Conservation (phyloP, 2,329 filamentous ascomycete species). For the Nakataea oryzae region DNA sequence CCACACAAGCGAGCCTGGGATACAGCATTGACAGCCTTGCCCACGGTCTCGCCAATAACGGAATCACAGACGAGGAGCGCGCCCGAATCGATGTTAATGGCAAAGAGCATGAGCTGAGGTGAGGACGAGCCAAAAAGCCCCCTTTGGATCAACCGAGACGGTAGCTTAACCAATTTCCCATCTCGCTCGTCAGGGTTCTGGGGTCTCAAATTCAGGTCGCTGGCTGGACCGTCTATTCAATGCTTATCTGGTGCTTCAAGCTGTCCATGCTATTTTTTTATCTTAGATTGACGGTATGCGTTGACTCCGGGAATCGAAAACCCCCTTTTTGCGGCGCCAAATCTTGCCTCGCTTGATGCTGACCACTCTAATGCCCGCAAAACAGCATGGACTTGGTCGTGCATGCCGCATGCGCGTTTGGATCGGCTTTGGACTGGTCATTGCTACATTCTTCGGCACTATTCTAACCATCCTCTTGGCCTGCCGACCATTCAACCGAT, state of each 20-base stretch:
- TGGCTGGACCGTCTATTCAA: constrained; percentile 43
- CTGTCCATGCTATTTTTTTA: constrained; percentile 44
- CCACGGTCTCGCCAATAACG: constrained; percentile 40
- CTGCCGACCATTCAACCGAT: constrained; percentile 22
- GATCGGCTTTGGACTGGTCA: constrained; percentile 22
- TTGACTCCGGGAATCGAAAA: neutral
- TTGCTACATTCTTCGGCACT: constrained; percentile 19
- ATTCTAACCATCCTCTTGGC: constrained; percentile 21
- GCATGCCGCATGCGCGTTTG: constrained; percentile 17
- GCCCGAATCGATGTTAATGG: constrained; percentile 25
- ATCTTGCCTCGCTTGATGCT: neutral
- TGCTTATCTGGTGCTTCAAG: constrained; percentile 42
- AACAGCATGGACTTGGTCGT: constrained; percentile 5
- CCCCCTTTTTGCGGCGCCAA: neutral
- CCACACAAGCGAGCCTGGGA: constrained; percentile 33
- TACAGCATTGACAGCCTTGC: constrained; percentile 36
- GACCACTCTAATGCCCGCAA: neutral
- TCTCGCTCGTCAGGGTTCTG: constrained; percentile 24
- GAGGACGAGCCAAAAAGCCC: neutral
- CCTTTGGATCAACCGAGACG: neutral
- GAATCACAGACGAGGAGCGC: constrained; percentile 40
- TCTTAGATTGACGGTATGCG: constrained; percentile 30
- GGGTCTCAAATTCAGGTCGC: constrained; percentile 42
- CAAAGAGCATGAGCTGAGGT: neutral
- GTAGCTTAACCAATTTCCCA: neutral